Evolutionary conservation across 768 basidiomycete species (phyloP).

Genomic region (Leccinum ochraceum): DNA sequence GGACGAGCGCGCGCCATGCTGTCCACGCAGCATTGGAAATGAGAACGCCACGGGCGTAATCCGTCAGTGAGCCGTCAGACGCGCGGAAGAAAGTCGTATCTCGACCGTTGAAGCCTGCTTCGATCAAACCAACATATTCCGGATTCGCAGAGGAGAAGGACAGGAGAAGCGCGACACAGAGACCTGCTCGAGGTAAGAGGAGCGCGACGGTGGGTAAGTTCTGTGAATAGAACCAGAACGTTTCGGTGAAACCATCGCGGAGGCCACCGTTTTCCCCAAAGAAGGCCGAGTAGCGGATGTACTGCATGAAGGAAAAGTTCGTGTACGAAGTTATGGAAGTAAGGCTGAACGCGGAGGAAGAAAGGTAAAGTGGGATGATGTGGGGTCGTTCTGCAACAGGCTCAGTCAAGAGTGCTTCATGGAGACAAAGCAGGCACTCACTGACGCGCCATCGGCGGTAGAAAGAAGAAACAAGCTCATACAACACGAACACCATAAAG

Average conservation of each 20-base stretch:
- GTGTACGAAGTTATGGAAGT: conserved; percentile 78
- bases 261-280: conserved; percentile 48
- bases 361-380: conserved; percentile 82
- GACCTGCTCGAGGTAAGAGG: conserved; percentile 81
- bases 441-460: conserved; percentile 75
- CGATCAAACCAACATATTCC: conserved; percentile 45
- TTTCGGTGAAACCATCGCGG: conserved; percentile 73
- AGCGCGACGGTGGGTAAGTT: conserved; percentile 79
- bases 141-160: conserved; percentile 55
- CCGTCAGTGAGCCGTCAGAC: conserved; percentile 64
- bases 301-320: conserved; percentile 81
- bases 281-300: conserved; percentile 75
- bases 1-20: conserved; percentile 68
- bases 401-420: conserved; percentile 7
- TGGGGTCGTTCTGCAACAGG: conserved; percentile 68
- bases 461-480: conserved; percentile 78
- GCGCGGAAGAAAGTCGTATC: conserved; percentile 76
- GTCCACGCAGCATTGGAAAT: conserved; percentile 82
- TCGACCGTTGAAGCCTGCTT: conserved; percentile 50
- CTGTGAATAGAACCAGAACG: conserved; percentile 81
- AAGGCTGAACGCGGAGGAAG: conserved; percentile 73
- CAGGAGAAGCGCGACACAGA: conserved; percentile 72
- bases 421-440: conserved; percentile 45
- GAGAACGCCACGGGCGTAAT: conserved; percentile 77
- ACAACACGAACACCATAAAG: conserved; percentile 68